phyloP scores from a whole-genome alignment of 1,284 basidiomycete species.

The Microbotryum saponariae region DNA sequence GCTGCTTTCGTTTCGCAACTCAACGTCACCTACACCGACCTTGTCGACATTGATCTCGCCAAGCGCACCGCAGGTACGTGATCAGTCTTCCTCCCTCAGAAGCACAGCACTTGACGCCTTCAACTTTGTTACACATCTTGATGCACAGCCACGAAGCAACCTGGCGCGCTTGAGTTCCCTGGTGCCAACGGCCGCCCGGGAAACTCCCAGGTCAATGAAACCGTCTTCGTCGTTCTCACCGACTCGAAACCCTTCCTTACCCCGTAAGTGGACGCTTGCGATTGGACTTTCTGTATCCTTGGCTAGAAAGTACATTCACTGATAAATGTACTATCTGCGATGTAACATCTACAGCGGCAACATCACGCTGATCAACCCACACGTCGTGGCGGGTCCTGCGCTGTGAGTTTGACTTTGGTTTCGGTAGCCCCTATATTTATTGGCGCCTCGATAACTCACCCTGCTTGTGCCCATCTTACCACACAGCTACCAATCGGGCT shows the following conservation, averaged over 20 bases:
- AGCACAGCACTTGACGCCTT: slow-evolving; percentile 20
- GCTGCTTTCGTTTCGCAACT: slow-evolving; percentile 55
- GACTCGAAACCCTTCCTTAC: slow-evolving; percentile 52
- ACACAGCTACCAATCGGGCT: too few relatives aligned
- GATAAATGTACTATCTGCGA: too few relatives aligned
- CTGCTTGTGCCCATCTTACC: too few relatives aligned
- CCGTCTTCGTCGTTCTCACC: slow-evolving; percentile 55
- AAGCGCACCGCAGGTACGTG: slow-evolving; percentile 14
- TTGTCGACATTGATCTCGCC: slow-evolving; percentile 5
- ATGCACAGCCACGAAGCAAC: slow-evolving; percentile 9
- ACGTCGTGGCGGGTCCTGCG: too few relatives aligned
- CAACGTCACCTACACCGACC: slow-evolving; percentile 52
- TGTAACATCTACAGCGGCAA: too few relatives aligned
- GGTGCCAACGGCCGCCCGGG: too few relatives aligned
- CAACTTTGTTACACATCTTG: slow-evolving; percentile 6
- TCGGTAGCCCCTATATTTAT: too few relatives aligned
- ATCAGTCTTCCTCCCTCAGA: slow-evolving; percentile 43
- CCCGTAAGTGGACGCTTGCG: slow-evolving; percentile 45
- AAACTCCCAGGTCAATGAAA: slow-evolving; percentile 42
- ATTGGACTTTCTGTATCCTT: background rate
- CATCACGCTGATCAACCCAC: too few relatives aligned
- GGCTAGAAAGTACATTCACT: too few relatives aligned
- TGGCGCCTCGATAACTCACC: too few relatives aligned
- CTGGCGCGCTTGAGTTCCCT: background rate
- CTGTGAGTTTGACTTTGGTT: too few relatives aligned